Conservation (phyloP, 1,139 yeast species). For the Kurtzmaniella natalensis region DNA sequence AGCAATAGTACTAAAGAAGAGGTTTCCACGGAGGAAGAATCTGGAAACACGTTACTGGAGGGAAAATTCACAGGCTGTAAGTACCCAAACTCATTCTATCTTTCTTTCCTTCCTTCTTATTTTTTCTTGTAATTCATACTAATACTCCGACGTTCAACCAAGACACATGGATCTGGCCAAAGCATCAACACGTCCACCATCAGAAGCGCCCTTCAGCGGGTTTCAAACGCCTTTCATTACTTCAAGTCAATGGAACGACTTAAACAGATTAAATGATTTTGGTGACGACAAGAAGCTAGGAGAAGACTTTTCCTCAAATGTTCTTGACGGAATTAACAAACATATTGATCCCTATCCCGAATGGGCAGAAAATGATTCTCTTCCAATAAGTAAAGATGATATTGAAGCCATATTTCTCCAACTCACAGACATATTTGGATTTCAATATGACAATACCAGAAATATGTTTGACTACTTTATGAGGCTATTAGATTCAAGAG, state of each 20-base stretch:
- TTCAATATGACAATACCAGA: constrained; percentile 56
- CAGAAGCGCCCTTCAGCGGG: constrained; percentile 40
- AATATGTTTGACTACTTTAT: constrained; percentile 65
- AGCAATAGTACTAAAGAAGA: too few relatives aligned
- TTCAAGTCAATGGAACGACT: constrained; percentile 43
- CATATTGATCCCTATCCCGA: constrained; percentile 54
- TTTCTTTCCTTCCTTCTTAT: too few relatives aligned
- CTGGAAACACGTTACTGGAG: too few relatives aligned
- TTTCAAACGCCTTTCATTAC: constrained; percentile 44
- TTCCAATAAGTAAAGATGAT: constrained; percentile 59
- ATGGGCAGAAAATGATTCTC: constrained; percentile 39
- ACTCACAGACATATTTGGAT: constrained; percentile 57
- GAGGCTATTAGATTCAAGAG: constrained; percentile 62
- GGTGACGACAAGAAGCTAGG: constrained; percentile 18
- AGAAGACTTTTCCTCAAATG: constrained; percentile 33
- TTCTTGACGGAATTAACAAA: constrained; percentile 34
- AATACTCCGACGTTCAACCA: too few relatives aligned
- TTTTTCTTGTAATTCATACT: too few relatives aligned
- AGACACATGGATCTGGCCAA: too few relatives aligned
- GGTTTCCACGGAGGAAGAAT: too few relatives aligned
- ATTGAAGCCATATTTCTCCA: constrained; percentile 55
- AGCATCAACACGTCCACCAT: neutral
- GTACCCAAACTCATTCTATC: too few relatives aligned
- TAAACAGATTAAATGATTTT: constrained; percentile 24
- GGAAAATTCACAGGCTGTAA: too few relatives aligned